These are phyloP conservation scores for Carallia brachiata DNA, from an alignment of 345 rosid species.

Conservation along the genomic window DNA sequence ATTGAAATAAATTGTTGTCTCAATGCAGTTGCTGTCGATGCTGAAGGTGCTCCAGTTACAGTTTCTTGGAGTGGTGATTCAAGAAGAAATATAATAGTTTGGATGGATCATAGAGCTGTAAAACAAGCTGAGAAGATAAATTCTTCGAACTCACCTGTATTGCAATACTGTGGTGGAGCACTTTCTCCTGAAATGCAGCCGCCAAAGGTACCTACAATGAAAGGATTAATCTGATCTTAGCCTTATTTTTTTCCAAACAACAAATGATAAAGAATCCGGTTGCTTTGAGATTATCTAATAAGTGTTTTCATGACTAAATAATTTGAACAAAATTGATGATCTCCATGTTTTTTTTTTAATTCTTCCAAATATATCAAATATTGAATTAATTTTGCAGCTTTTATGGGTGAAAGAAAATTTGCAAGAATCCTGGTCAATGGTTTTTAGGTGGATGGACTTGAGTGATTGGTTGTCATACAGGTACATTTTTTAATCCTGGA, in stretches of 20 bases:
- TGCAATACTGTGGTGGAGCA: conserved; percentile 91
- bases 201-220: conserved; percentile 57
- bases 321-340: neutral
- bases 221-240: neutral
- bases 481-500: conserved; percentile 28
- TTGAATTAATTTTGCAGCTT: conserved; percentile 52
- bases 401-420: conserved; percentile 98
- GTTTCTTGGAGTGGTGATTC: conserved; percentile 98
- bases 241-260: neutral
- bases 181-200: conserved; percentile 96
- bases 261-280: too few relatives aligned
- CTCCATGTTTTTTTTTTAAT: neutral
- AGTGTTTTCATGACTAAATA: neutral
- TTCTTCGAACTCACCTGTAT: conserved; percentile 66
- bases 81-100: conserved; percentile 83
- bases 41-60: conserved; percentile 92
- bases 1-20: conserved; percentile 6
- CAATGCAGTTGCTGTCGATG: conserved; percentile 86
- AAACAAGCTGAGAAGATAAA: conserved; percentile 92
- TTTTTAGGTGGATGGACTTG: conserved; percentile 96
- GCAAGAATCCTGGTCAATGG: conserved; percentile 93
- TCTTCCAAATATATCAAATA: neutral
- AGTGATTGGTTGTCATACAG: conserved; percentile 98
- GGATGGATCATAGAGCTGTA: conserved; percentile 99
- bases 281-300: conserved; percentile 5